Conservation (phyloP, 2,329 filamentous ascomycete genomes). For the Trichoderma koningiopsis region DNA sequence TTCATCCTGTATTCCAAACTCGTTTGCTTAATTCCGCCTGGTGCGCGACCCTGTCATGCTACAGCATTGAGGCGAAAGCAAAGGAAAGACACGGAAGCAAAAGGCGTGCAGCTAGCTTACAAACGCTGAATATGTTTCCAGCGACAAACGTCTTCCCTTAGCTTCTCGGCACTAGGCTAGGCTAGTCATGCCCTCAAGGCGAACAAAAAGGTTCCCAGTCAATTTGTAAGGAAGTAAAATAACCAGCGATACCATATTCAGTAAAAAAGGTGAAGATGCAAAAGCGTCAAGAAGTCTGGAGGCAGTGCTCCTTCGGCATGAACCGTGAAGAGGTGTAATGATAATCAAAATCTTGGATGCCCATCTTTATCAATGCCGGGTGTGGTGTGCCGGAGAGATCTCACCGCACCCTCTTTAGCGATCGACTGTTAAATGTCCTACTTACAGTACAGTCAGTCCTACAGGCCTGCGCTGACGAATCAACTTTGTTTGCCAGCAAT, state of each 20-base stretch:
- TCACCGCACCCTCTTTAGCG: background rate
- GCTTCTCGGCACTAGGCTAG: background rate
- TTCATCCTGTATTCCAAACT: background rate
- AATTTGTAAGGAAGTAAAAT: background rate
- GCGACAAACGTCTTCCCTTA: background rate
- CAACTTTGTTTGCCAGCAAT: background rate
- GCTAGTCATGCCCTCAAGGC: background rate
- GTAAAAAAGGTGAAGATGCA: background rate
- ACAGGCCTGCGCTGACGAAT: constrained; percentile 16
- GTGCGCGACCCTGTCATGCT: background rate
- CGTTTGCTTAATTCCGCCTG: constrained; percentile 10
- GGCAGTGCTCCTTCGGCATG: background rate
- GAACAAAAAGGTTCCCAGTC: background rate
- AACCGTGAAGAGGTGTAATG: background rate
- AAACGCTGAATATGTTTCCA: background rate
- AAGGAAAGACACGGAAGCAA: constrained; percentile 2
- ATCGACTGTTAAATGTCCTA: constrained; percentile 2
- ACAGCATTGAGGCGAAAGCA: background rate
- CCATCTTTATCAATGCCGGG: background rate
- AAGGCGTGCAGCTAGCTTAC: constrained; percentile 1
- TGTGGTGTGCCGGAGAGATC: constrained; percentile 5
- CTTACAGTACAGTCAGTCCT: background rate
- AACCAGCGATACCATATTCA: background rate
- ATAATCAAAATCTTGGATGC: background rate
- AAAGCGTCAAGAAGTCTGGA: background rate